Evolutionary conservation across 2,329 filamentous ascomycete genomes (phyloP).

Genomic region (Microsporum canis): DNA sequence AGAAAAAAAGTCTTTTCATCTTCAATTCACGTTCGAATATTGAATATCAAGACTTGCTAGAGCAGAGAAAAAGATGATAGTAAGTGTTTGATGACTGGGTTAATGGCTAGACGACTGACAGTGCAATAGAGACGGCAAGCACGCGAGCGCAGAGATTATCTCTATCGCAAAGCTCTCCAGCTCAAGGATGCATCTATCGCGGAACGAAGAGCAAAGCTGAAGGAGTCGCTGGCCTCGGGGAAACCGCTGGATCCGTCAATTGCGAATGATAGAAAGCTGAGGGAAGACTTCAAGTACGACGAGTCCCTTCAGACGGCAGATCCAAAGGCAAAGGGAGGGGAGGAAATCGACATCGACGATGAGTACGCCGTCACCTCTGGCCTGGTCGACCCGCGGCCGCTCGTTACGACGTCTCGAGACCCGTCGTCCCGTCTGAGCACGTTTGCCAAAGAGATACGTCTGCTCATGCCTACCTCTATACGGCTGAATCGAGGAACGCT

Average conservation of each 20-base stretch:
- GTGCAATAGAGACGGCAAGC: constrained; percentile 53
- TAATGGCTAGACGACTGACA: not conserved
- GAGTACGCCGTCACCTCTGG: constrained; percentile 89
- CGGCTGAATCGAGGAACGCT: constrained; percentile 85
- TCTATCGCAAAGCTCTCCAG: constrained; percentile 79
- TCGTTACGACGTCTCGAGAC: constrained; percentile 83
- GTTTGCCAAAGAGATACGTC: constrained; percentile 83
- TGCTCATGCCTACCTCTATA: constrained; percentile 74
- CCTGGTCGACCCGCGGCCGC: constrained; percentile 73
- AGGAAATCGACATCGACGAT: constrained; percentile 73
- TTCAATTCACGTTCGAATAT: not conserved
- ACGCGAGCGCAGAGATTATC: constrained; percentile 70
- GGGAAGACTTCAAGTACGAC: constrained; percentile 88
- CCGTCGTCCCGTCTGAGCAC: constrained; percentile 74
- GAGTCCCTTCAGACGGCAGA: constrained; percentile 60
- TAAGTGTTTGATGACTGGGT: not conserved
- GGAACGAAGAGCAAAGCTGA: constrained; percentile 78
- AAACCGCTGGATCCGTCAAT: constrained; percentile 73
- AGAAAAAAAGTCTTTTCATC: not conserved
- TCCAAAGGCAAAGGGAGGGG: constrained; percentile 63
- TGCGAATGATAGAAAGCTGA: constrained; percentile 71
- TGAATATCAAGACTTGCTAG: too few relatives aligned
- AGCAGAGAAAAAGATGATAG: not conserved
- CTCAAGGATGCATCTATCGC: constrained; percentile 85
- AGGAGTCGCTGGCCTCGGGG: constrained; percentile 75